phyloP scores from a whole-genome alignment of 768 basidiomycete species.

The Auricularia cornea region DNA sequence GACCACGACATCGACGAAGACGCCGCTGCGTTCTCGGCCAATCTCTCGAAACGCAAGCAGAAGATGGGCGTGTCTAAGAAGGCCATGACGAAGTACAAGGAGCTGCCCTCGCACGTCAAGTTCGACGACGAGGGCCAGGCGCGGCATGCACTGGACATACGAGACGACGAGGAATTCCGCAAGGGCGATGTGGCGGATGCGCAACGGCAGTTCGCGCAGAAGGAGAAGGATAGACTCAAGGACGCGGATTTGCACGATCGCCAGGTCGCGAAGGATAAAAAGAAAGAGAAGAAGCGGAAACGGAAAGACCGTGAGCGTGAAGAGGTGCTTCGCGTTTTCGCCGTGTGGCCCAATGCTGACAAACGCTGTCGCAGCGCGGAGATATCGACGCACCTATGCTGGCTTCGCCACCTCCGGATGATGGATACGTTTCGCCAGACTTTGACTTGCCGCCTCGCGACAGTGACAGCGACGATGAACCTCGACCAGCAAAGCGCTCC shows the following conservation, averaged over 20 bases:
- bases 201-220: conserved; percentile 60
- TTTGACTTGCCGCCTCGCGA: conserved; percentile 43
- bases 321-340: neutral
- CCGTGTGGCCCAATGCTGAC: conserved; percentile 3
- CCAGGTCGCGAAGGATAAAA: conserved; percentile 78
- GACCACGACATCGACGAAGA: conserved; percentile 67
- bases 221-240: conserved; percentile 64
- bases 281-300: conserved; percentile 86
- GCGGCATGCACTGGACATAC: conserved; percentile 78
- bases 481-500: conserved; percentile 10
- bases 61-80: conserved; percentile 70
- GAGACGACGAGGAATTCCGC: conserved; percentile 64
- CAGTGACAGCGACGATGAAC: conserved; percentile 20
- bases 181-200: conserved; percentile 50
- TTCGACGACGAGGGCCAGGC: conserved; percentile 85
- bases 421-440: conserved; percentile 65
- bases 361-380: conserved; percentile 16
- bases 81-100: conserved; percentile 52
- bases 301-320: conserved; percentile 67
- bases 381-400: conserved; percentile 25
- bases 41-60: conserved; percentile 79
- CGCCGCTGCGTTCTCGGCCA: neutral
- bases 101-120: conserved; percentile 61
- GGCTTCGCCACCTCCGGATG: conserved; percentile 37
- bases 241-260: conserved; percentile 68